Evolutionary conservation across 192 early-diverging fungal species (phyloP).

Genomic region (Funneliformis mosseae): DNA sequence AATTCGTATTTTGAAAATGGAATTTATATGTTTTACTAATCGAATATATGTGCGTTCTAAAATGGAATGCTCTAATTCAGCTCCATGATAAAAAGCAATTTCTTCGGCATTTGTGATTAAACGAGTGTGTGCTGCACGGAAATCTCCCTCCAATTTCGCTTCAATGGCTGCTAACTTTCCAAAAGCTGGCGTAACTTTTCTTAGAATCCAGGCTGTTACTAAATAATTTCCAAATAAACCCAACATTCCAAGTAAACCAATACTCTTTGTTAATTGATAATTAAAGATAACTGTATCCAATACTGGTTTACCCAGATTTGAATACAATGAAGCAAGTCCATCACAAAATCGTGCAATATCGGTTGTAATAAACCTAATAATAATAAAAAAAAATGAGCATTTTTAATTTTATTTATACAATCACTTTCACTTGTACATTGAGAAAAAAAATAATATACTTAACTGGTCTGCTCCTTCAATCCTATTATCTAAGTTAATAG

Average conservation of each 20-base stretch:
- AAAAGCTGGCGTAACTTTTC: constrained; percentile 89
- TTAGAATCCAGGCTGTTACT: constrained; percentile 74
- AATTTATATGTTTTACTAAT: constrained; percentile 86
- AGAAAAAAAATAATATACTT: constrained; percentile 19
- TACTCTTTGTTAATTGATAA: constrained; percentile 82
- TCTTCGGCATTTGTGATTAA: constrained; percentile 97
- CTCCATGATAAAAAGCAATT: constrained; percentile 90
- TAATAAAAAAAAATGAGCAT: background rate
- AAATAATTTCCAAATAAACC: constrained; percentile 82
- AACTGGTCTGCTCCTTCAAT: constrained; percentile 87
- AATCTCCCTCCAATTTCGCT: constrained; percentile 91
- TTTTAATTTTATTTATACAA: background rate
- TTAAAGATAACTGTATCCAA: constrained; percentile 95
- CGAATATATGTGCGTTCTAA: constrained; percentile 74
- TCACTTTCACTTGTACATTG: background rate
- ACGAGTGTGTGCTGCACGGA: constrained; percentile 91
- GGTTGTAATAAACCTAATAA: constrained; percentile 67
- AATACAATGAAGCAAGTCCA: constrained; percentile 88
- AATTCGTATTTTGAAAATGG: constrained; percentile 83
- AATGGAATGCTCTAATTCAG: constrained; percentile 82
- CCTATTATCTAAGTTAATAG: constrained; percentile 88
- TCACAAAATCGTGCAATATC: constrained; percentile 93
- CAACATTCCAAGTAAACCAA: constrained; percentile 83
- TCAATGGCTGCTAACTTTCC: constrained; percentile 91
- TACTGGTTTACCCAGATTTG: constrained; percentile 93